These are phyloP conservation scores for Cyberlindnera petersonii DNA, from an alignment of 805 yeast genomes.

Conservation along the genomic window DNA sequence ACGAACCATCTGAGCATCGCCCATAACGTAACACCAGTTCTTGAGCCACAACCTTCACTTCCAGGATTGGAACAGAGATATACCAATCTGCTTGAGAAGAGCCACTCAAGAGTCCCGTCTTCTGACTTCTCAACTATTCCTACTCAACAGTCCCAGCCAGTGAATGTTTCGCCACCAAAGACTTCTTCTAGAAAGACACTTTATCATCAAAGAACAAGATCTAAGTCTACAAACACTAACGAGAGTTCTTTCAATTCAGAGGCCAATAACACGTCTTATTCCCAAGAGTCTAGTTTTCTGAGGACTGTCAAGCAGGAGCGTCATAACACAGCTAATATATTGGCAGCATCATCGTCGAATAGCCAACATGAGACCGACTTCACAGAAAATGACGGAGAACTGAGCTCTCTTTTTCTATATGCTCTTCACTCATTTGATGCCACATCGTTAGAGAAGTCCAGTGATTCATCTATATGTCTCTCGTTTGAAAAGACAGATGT, in stretches of 20 bases:
- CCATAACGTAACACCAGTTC: constrained; percentile 20
- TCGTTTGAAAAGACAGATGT: constrained; percentile 66
- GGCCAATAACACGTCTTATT: constrained; percentile 18
- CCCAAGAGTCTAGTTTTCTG: constrained; percentile 32
- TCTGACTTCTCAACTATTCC: neutral
- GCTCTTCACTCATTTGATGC: constrained; percentile 61
- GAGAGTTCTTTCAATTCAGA: constrained; percentile 16
- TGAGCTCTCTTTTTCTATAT: constrained; percentile 49
- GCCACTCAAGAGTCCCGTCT: constrained; percentile 2
- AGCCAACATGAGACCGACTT: neutral
- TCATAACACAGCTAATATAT: constrained; percentile 49
- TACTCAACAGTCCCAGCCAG: constrained; percentile 3
- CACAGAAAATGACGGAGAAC: constrained; percentile 35
- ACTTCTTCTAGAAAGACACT: constrained; percentile 2
- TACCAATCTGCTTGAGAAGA: neutral
- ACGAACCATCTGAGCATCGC: neutral
- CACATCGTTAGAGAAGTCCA: constrained; percentile 52
- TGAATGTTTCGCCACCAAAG: constrained; percentile 1
- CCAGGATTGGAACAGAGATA: constrained; percentile 3
- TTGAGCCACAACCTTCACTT: constrained; percentile 6
- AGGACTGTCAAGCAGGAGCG: constrained; percentile 63
- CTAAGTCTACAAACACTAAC: constrained; percentile 6
- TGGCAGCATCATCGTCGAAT: neutral
- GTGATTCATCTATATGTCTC: constrained; percentile 69
- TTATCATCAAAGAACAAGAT: constrained; percentile 3